phyloP scores from a whole-genome alignment of 2,329 filamentous ascomycete genomes.

The Delphinella strobiligena region DNA sequence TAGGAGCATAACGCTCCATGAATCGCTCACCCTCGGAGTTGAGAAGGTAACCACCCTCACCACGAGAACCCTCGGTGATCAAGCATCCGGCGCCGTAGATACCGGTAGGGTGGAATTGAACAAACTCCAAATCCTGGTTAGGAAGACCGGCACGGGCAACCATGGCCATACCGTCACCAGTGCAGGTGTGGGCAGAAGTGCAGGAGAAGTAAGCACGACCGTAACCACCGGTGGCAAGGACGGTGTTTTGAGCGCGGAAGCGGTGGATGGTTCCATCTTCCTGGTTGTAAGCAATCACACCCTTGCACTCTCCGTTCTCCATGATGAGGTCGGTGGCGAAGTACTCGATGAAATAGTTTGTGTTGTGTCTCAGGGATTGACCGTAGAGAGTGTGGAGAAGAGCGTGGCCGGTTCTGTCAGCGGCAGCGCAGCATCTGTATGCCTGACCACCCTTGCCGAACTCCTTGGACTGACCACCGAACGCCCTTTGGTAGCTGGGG shows the following conservation, averaged over 20 bases:
- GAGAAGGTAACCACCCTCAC: constrained; percentile 93
- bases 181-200: constrained; percentile 96
- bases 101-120: constrained; percentile 98
- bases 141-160: constrained; percentile 93
- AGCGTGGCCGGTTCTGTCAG: constrained; percentile 92
- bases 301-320: constrained; percentile 69
- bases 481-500: constrained; percentile 82
- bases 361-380: constrained; percentile 93
- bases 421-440: constrained; percentile 92
- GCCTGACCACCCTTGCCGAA: constrained; percentile 95
- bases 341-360: constrained; percentile 99
- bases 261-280: constrained; percentile 96
- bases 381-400: constrained; percentile 97
- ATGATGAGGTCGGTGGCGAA: constrained; percentile 95
- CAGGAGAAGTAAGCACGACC: constrained; percentile 97
- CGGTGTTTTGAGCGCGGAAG: constrained; percentile 93
- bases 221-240: constrained; percentile 93
- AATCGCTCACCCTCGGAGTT: constrained; percentile 98
- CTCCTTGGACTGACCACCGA: constrained; percentile 93
- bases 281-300: constrained; percentile 96
- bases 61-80: constrained; percentile 95
- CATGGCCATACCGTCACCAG: constrained; percentile 99
- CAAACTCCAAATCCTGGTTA: constrained; percentile 98
- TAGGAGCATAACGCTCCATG: constrained; percentile 97
- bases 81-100: constrained; percentile 97